Base-by-base conservation (phyloP, 2,329 filamentous ascomycete genomes). In the Metarhizium humberi region DNA sequence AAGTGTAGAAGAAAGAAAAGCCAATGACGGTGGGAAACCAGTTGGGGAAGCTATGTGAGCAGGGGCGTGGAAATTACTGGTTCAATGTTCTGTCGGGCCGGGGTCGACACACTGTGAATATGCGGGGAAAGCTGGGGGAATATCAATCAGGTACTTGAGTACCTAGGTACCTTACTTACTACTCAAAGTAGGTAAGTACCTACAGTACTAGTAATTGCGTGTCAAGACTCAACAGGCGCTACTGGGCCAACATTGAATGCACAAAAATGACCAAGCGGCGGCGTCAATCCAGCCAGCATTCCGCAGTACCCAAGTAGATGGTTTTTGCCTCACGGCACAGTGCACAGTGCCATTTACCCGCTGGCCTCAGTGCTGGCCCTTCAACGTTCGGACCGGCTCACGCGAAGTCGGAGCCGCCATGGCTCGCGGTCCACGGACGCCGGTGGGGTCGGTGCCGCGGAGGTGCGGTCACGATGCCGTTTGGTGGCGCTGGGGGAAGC, bases 361-460 rank as follows among this genome's bases (percentile, higher is more conserved):
- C 3, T 25, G 25, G 25, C 25, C 3, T 25, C 25, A 25, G 25
- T 25, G 25, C 25, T 25, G 25, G 25, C 25, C 4, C 25, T 25
- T 25, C 25, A 25, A 25, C 25, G 13, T 16, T 16, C 11, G 42
- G 6, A 16, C n/a, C 42, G 13, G 42, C n/a, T 18, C 42, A 45
- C 42, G 11, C 42, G 42, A 45, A 45, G n/a, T 45, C 51, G 51
- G 42, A 32, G 42, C 51, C 16, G 42, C 42, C 25, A 32, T 18
- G 47, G 14, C 10, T 34, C 43, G 52, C 52, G 30, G 52, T 47
- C 54, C 54, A 55, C 54, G 54, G 49, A 32, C 40, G 7, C 54
- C 49, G 54, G 30, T 48, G 42, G 49, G 14, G 49, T 34, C 40
- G 40, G 20, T 40, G 42, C 54, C 50, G 50, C 43, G 25, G 34